A percentile compares a stretch with the other conserved stretches of the same genome.
These are phyloP conservation scores for button mushroom (Agaricus bisporus) DNA, from an alignment of 768 basidiomycete genomes.

Conservation along the genomic window DNA sequence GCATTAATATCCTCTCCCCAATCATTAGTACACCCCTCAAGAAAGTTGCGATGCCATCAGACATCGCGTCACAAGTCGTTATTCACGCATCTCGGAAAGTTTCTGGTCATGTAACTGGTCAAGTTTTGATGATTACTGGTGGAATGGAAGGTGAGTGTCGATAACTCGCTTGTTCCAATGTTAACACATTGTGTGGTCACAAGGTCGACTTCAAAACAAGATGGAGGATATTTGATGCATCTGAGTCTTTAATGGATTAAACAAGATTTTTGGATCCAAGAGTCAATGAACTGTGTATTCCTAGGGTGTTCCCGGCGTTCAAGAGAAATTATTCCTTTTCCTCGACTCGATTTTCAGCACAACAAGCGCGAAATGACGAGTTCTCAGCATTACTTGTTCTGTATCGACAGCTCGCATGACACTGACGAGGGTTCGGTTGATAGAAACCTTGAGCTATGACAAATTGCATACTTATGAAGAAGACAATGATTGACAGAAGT, in stretches of 20 bases:
- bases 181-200: neutral
- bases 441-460: no score
- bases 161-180: neutral
- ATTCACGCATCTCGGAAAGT: constrained; percentile 52
- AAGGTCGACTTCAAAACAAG: constrained; percentile 27
- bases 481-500: no score
- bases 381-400: no score
- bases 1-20: neutral
- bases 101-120: constrained; percentile 68
- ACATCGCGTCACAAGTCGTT: constrained; percentile 62
- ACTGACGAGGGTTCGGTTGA: no score
- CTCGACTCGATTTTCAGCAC: no score
- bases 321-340: no score
- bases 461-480: no score
- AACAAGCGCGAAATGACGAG: no score
- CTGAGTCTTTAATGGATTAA: neutral
- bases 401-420: no score
- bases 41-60: constrained; percentile 56
- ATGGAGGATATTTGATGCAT: constrained; percentile 14
- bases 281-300: no score
- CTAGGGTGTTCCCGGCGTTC: no score
- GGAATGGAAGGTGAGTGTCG: constrained; percentile 64
- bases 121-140: constrained; percentile 65
- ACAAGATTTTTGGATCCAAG: neutral
- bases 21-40: constrained; percentile 55